Evolutionary conservation across 495 filamentous ascomycete genomes (phyloP).

Genomic region (Aspergillus panamensis): DNA sequence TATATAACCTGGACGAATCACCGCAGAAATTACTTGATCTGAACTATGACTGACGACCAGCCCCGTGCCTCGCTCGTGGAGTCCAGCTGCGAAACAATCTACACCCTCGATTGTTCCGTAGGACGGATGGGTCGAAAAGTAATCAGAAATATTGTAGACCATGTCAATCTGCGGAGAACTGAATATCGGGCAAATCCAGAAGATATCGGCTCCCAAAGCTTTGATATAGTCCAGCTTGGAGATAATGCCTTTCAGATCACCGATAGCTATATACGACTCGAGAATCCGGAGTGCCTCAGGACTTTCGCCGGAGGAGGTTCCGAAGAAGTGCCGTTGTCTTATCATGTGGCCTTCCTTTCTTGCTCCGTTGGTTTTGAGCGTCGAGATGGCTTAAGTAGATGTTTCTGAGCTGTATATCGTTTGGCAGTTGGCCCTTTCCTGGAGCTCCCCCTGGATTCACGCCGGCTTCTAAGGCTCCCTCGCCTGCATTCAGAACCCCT

Average conservation of each 20-base stretch:
- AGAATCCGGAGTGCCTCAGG: background rate
- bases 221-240: conserved; percentile 44
- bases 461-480: too few relatives aligned
- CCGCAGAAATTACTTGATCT: background rate
- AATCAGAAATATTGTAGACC: conserved; percentile 60
- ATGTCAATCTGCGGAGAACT: conserved; percentile 53
- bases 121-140: conserved; percentile 48
- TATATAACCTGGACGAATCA: background rate
- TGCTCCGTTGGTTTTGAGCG: background rate
- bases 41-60: conserved; percentile 62
- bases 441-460: too few relatives aligned
- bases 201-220: conserved; percentile 33
- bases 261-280: conserved; percentile 29
- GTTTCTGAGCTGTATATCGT: background rate
- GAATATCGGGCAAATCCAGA: conserved; percentile 43
- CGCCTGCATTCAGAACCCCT: too few relatives aligned
- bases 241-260: conserved; percentile 46
- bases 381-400: background rate
- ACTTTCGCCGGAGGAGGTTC: background rate
- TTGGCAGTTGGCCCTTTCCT: too few relatives aligned
- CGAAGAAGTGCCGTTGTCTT: background rate
- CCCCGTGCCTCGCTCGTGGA: conserved; percentile 49
- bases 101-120: conserved; percentile 56
- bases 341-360: background rate
- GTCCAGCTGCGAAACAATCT: conserved; percentile 45